phyloP scores from a whole-genome alignment of 306 rosid species.

The Sesbania bispinosa region DNA sequence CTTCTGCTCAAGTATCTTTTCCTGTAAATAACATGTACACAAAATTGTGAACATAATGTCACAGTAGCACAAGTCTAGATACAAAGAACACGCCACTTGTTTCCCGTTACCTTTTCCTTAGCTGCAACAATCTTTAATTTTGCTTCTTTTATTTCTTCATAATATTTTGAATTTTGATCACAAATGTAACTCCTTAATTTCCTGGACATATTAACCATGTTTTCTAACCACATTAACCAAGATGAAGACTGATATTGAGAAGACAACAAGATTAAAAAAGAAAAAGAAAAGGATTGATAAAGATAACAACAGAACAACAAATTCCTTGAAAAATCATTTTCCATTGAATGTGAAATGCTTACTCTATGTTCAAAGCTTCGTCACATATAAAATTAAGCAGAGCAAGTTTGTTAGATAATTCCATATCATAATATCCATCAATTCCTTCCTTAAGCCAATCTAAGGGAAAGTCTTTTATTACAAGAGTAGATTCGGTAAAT shows the following conservation, averaged over 20 bases:
- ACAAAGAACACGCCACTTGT: background rate
- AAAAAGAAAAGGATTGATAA: background rate
- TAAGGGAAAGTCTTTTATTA: constrained; percentile 24
- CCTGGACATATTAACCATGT: constrained; percentile 25
- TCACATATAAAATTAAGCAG: constrained; percentile 42
- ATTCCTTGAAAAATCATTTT: background rate
- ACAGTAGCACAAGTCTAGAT: background rate
- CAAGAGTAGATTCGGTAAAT: constrained; percentile 17
- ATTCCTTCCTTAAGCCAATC: constrained; percentile 23
- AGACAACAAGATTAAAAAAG: background rate
- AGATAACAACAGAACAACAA: background rate
- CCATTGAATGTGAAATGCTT: constrained; percentile 2
- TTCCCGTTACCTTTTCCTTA: constrained; percentile 33
- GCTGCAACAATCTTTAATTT: constrained; percentile 33
- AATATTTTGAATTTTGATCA: constrained; percentile 17
- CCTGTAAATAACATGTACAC: constrained; percentile 22
- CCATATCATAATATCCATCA: constrained; percentile 21
- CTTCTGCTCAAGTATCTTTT: constrained; percentile 18
- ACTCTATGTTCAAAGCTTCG: constrained; percentile 37
- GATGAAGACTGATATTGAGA: background rate
- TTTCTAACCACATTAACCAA: constrained; percentile 2
- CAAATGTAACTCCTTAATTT: constrained; percentile 33
- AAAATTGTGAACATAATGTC: background rate
- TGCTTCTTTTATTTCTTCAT: constrained; percentile 16
- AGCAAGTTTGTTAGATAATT: constrained; percentile 28